Evolutionary conservation across 2,329 filamentous ascomycete genomes (phyloP).

Genomic region (Furcasterigmium sp.): DNA sequence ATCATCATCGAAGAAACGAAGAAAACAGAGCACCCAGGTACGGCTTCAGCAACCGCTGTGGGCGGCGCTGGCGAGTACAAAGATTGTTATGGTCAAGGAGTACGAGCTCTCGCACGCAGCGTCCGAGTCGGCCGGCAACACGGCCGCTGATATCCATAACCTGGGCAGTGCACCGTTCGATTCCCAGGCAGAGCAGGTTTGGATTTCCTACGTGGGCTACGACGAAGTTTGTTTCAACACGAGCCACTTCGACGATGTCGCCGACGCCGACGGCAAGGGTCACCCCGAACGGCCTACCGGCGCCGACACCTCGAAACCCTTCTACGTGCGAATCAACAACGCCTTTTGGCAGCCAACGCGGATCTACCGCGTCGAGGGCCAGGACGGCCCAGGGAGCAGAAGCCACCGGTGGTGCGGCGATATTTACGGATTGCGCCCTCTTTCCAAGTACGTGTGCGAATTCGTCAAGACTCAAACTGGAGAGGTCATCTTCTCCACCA

Average conservation of each 20-base stretch:
- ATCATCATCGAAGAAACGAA: conserved; percentile 71
- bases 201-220: conserved; percentile 74
- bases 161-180: conserved; percentile 71
- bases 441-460: conserved; percentile 74
- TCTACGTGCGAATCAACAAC: conserved; percentile 74
- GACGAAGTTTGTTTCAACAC: conserved; percentile 75
- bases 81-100: conserved; percentile 92
- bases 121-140: conserved; percentile 67
- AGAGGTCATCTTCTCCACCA: conserved; percentile 64
- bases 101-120: conserved; percentile 76
- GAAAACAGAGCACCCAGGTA: conserved; percentile 87
- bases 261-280: conserved; percentile 22
- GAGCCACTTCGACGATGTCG: conserved; percentile 53
- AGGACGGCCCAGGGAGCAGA: conserved; percentile 22
- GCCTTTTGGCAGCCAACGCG: conserved; percentile 74
- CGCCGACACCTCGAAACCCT: conserved; percentile 67
- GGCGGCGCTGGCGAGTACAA: conserved; percentile 91
- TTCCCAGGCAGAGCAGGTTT: conserved; percentile 65
- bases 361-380: conserved; percentile 48
- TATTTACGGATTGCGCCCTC: conserved; percentile 63
- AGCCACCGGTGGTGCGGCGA: conserved; percentile 63
- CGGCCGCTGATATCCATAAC: conserved; percentile 72
- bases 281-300: conserved; percentile 35
- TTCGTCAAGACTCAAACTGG: conserved; percentile 65
- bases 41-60: conserved; percentile 87